These are phyloP conservation scores for Rhizopogon rudus DNA, from an alignment of 768 basidiomycete genomes.

Conservation along the genomic window DNA sequence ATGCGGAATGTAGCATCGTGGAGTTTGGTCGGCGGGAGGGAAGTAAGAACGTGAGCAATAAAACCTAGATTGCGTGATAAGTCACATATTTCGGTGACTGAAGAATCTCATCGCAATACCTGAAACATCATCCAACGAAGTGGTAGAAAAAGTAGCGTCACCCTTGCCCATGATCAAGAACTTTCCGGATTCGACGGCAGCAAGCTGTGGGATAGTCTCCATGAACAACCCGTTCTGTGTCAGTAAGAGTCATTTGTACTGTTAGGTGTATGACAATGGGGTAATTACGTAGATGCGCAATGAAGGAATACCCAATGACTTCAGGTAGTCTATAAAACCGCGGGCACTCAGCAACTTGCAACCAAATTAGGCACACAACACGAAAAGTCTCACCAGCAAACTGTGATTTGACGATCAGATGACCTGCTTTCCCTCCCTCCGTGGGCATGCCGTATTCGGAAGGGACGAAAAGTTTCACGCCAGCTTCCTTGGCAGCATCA, in stretches of 20 bases:
- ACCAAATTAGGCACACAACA: not conserved
- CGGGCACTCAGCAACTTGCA: not conserved
- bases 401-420: constrained; percentile 19
- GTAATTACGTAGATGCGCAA: constrained; percentile 28
- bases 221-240: constrained; percentile 30
- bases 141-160: constrained; percentile 24
- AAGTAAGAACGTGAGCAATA: constrained; percentile 28
- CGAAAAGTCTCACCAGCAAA: constrained; percentile 20
- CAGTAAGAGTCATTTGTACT: not conserved
- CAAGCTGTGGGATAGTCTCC: constrained; percentile 26
- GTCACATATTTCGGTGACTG: constrained; percentile 1
- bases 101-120: constrained; percentile 18
- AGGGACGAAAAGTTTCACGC: constrained; percentile 35
- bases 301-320: constrained; percentile 24
- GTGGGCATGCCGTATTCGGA: constrained; percentile 33
- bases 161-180: constrained; percentile 30
- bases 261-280: not conserved
- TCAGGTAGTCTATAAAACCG: constrained; percentile 20
- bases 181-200: constrained; percentile 22
- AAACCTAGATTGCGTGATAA: constrained; percentile 22
- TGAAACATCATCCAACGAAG: constrained; percentile 28
- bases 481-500: constrained; percentile 31
- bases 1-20: constrained; percentile 29
- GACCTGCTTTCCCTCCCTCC: constrained; percentile 24
- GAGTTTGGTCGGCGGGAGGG: constrained; percentile 19